Conservation (phyloP, 2,329 filamentous ascomycete species). For the Biscogniauxia mediterranea region DNA sequence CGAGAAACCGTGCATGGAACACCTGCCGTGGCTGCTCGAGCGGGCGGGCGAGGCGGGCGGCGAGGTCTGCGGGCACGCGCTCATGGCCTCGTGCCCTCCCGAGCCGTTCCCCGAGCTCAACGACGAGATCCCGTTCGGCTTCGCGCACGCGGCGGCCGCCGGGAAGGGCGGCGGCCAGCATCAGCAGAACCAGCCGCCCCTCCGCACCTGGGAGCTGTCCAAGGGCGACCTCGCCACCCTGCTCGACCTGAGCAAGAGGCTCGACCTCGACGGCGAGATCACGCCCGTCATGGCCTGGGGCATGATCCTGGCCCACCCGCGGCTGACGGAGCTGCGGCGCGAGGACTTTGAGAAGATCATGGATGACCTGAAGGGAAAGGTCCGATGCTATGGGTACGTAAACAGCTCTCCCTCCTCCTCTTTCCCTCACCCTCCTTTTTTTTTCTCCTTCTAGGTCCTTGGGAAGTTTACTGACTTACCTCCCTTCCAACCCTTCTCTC, state of each 20-base stretch:
- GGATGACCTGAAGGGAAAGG: constrained; percentile 72
- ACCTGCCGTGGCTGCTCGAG: constrained; percentile 76
- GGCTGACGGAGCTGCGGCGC: constrained; percentile 62
- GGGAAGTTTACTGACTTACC: constrained; percentile 11
- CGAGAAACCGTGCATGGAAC: constrained; percentile 90
- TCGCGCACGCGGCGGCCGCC: constrained; percentile 30
- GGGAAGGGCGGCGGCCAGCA: constrained; percentile 6
- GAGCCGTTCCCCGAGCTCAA: constrained; percentile 53
- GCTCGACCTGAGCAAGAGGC: constrained; percentile 76
- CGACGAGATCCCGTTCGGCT: constrained; percentile 53
- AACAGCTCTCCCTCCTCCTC: no score
- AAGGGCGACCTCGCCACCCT: constrained; percentile 77
- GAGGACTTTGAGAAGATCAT: constrained; percentile 72
- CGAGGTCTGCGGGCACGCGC: constrained; percentile 79
- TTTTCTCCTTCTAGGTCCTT: not conserved
- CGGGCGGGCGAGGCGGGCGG: constrained; percentile 57
- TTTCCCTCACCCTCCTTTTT: not conserved
- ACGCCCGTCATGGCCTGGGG: constrained; percentile 96
- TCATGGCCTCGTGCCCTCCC: constrained; percentile 91
- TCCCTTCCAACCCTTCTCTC: no score
- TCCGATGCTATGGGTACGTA: constrained; percentile 87
- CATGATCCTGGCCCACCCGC: constrained; percentile 70
- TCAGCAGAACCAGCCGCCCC: constrained; percentile 36
- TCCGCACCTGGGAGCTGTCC: constrained; percentile 76
- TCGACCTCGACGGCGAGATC: constrained; percentile 85